Evolutionary conservation across 2,329 filamentous ascomycete species (phyloP).

Genomic region (Pestalotiopsis fici): DNA sequence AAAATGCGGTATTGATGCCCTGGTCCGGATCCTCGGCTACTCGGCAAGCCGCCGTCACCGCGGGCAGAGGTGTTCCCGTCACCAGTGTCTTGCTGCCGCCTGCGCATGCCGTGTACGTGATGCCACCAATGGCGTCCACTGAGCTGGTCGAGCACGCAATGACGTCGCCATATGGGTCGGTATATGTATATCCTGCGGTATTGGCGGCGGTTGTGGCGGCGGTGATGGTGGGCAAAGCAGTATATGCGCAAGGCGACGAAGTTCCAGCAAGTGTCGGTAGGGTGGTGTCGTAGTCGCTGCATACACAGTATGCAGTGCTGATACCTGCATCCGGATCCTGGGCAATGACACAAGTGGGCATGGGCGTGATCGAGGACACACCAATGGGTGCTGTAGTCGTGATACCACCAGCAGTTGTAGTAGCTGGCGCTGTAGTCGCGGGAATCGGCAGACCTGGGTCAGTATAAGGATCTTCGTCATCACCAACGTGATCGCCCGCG

Average conservation of each 20-base stretch:
- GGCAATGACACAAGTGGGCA: not conserved
- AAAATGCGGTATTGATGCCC: not conserved
- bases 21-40: not conserved
- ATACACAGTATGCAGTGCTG: not conserved
- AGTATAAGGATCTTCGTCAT: not conserved
- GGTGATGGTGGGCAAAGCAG: not conserved
- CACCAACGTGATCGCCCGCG: not conserved
- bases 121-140: not conserved
- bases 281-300: not conserved
- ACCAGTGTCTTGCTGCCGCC: not conserved
- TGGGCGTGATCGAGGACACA: not conserved
- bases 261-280: not conserved
- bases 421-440: not conserved
- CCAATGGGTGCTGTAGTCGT: not conserved
- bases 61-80: not conserved
- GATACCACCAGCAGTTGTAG: not conserved
- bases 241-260: not conserved
- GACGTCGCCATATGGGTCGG: not conserved
- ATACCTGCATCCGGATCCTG: not conserved
- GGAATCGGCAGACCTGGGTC: not conserved
- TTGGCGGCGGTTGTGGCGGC: not conserved
- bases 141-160: not conserved
- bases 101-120: not conserved
- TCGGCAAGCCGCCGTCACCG: not conserved
- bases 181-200: not conserved